Evolutionary conservation across 805 yeast species (phyloP).

Genomic region (Saccharomycopsis fermentans): DNA sequence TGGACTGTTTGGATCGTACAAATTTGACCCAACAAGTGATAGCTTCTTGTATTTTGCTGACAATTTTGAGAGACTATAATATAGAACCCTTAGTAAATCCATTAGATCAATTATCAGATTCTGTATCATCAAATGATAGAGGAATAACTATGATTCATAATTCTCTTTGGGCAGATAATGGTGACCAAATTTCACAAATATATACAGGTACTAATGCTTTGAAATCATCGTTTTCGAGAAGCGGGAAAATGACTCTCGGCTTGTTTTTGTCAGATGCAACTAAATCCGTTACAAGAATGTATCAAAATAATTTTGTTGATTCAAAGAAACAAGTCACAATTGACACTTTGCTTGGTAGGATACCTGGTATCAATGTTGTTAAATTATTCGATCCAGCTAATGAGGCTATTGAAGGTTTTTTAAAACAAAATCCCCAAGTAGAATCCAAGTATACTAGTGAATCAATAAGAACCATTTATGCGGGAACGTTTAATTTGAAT

Average conservation of each 20-base stretch:
- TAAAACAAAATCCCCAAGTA: conserved; percentile 28
- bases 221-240: conserved; percentile 84
- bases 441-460: conserved; percentile 47
- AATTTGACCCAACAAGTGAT: conserved; percentile 53
- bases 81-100: conserved; percentile 23
- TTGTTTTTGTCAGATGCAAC: conserved; percentile 97
- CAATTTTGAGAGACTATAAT: conserved; percentile 36
- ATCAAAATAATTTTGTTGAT: conserved; percentile 92
- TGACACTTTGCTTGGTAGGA: conserved; percentile 75
- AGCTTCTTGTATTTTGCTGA: conserved; percentile 59
- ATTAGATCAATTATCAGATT: not conserved
- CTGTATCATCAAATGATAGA: conserved; percentile 6
- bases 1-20: conserved; percentile 97
- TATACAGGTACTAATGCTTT: conserved; percentile 97
- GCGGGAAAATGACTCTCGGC: conserved; percentile 83
- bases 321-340: conserved; percentile 83
- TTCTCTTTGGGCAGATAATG: conserved; percentile 95
- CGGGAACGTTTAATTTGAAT: conserved; percentile 83
- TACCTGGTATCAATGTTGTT: conserved; percentile 62
- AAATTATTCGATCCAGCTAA: conserved; percentile 77
- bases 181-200: conserved; percentile 90
- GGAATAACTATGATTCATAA: conserved; percentile 69
- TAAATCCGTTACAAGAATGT: conserved; percentile 88
- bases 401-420: conserved; percentile 66
- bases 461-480: conserved; percentile 52